Base-by-base conservation (phyloP, 345 rosid species). In the Eucalyptus pauciflora region DNA sequence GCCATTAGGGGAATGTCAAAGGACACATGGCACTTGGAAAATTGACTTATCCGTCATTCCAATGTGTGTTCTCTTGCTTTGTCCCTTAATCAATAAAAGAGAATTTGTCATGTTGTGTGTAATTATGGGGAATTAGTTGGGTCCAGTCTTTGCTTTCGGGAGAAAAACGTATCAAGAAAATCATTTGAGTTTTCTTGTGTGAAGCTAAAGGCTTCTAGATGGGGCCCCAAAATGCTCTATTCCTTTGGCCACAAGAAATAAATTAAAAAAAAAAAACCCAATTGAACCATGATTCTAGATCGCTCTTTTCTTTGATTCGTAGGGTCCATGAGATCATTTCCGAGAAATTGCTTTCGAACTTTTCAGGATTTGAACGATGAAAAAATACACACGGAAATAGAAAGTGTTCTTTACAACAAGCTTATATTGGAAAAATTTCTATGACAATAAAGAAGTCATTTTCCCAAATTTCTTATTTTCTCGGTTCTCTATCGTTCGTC, bases 161-260 rank as follows among this genome's bases (percentile, higher is more conserved):
- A 37, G 45, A 17, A 71, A 71, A 9, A 17, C 46, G 46, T 37
- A 10, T 71, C 81, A 18, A 71, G 3, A 37, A 37, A 9, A 71
- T 18, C 13, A 88, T 88, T 87, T 45, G 92, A 93, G 91, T 92
- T 89, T 87, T 86, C 33, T 92, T 92, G 96, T 91, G 95, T 96
- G 79, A 96, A 93, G 97, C 88, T 90, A 94, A 94, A 94, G 96
- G 87, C 58, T 91, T 33, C 87, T 4, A 37, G 7, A 37, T 71
- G 81, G 81, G 81, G 0, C 69, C 81, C 45, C 81, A 17, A 18
- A 31, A 17, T 71, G 81, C 25, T 37, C 48, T 41, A 41, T 37
- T 45, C 83, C 83, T 76, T 76, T 3, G 15, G 83, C 15, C 8
- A 41, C 83, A 76, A 76, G 83, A 8, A 64, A 64, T n/a, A 29